A percentile compares a stretch with the other conserved stretches of the same genome.
Conservation (phyloP, 495 filamentous ascomycete species). For the Chaetomium cochliodes region DNA sequence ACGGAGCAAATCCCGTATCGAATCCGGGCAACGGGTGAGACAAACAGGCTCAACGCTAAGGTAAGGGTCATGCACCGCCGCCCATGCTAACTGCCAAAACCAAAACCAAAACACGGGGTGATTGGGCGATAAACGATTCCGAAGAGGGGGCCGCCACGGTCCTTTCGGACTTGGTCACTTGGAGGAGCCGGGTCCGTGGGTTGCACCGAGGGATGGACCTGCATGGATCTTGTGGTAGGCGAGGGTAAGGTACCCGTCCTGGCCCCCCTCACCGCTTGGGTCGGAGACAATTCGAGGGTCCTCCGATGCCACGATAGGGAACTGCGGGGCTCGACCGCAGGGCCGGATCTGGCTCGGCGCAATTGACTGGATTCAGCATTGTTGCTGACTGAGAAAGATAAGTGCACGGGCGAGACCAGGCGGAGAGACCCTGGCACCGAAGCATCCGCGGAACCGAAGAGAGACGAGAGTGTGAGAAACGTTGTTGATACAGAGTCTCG, state of each 20-base stretch:
- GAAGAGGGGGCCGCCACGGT: neutral
- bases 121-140: neutral
- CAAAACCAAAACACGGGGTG: neutral
- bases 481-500: too few species aligned
- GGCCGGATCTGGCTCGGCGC: neutral
- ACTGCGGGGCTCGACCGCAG: neutral
- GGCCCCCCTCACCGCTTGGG: neutral
- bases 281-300: neutral
- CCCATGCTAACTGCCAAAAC: too few species aligned
- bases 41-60: neutral
- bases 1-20: too few species aligned
- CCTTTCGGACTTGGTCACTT: neutral
- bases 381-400: neutral
- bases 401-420: neutral
- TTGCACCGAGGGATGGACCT: conserved; percentile 5
- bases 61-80: neutral
- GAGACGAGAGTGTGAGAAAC: too few species aligned
- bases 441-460: too few species aligned
- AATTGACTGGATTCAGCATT: neutral
- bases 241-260: conserved; percentile 10
- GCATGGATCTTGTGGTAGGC: neutral
- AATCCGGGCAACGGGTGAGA: neutral
- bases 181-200: conserved; percentile 2
- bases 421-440: too few species aligned
- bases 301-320: neutral